phyloP scores from a whole-genome alignment of 176 grass and related monocot genomes.

The Avena eriantha region DNA sequence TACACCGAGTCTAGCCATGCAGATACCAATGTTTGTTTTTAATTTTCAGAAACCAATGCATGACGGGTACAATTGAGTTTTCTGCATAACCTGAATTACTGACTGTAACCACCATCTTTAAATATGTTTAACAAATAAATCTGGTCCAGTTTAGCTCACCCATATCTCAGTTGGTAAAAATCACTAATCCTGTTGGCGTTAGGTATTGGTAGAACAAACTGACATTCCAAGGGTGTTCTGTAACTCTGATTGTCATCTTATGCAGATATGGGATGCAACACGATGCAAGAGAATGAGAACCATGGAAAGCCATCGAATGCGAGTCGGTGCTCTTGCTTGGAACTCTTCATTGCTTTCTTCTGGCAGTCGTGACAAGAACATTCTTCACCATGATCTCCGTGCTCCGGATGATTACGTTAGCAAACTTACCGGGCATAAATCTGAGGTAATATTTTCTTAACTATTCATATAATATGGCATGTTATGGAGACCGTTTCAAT shows the following conservation, averaged over 20 bases:
- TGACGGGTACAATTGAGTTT: too few species aligned
- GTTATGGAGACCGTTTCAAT: not conserved
- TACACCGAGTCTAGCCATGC: not conserved
- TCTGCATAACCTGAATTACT: not conserved
- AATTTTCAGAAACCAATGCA: not conserved
- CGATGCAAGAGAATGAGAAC: slow-evolving; percentile 83
- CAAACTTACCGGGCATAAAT: slow-evolving; percentile 96
- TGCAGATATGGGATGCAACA: slow-evolving; percentile 93
- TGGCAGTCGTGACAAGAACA: slow-evolving; percentile 87
- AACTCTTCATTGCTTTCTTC: slow-evolving; percentile 92
- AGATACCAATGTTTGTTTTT: not conserved
- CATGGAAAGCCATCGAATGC: slow-evolving; percentile 84
- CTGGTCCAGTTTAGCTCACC: not conserved
- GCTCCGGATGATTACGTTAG: slow-evolving; percentile 87
- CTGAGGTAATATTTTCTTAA: slow-evolving; percentile 64
- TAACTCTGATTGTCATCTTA: slow-evolving; percentile 44
- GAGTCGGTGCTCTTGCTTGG: slow-evolving; percentile 96
- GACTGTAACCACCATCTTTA: not conserved
- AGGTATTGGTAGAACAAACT: not conserved
- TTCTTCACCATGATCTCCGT: slow-evolving; percentile 92
- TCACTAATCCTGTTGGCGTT: not conserved
- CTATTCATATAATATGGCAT: not conserved
- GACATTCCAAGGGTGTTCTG: not conserved
- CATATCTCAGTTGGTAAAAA: not conserved
- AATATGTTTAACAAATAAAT: not conserved